Percentiles rank a stretch among this genome's conserved stretches.
Conservation (phyloP, 208 protist genomes). For the Crithidia expoeki region DNA sequence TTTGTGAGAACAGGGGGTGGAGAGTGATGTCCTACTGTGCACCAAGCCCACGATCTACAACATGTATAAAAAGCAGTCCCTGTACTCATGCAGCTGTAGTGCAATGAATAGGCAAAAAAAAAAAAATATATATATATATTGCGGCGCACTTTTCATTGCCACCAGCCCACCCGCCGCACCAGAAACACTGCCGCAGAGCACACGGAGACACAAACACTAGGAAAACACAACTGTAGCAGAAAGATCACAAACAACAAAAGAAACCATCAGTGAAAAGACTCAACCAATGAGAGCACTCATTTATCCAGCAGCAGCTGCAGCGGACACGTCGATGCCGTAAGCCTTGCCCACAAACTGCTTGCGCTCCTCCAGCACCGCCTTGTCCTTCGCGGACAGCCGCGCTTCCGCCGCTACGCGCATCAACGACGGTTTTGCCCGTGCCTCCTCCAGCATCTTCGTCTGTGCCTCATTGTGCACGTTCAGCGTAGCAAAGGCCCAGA, state of each 20-base stretch:
- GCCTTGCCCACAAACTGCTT: conserved; percentile 33
- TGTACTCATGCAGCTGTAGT: too few species aligned
- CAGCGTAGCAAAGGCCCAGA: conserved; percentile 80
- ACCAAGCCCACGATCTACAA: too few species aligned
- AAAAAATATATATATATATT: too few species aligned
- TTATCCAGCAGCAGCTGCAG: background rate
- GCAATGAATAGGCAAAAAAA: too few species aligned
- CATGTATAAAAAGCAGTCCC: too few species aligned
- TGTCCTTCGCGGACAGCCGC: conserved; percentile 20
- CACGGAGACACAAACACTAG: background rate
- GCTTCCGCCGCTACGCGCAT: conserved; percentile 14
- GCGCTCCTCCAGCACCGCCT: conserved; percentile 47
- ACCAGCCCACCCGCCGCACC: too few species aligned
- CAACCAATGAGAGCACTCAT: background rate
- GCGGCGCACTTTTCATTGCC: too few species aligned
- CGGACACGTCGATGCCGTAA: conserved; percentile 38
- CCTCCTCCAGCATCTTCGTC: conserved; percentile 59
- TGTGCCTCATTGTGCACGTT: conserved; percentile 87
- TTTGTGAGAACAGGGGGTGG: too few species aligned
- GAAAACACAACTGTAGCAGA: conserved; percentile 1
- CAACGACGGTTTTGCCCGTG: conserved; percentile 40
- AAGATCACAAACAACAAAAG: background rate
- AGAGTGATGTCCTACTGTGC: too few species aligned
- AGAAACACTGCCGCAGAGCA: too few species aligned
- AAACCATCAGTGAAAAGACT: background rate